phyloP scores from a whole-genome alignment of 345 rosid genomes.

The Punica granatum region DNA sequence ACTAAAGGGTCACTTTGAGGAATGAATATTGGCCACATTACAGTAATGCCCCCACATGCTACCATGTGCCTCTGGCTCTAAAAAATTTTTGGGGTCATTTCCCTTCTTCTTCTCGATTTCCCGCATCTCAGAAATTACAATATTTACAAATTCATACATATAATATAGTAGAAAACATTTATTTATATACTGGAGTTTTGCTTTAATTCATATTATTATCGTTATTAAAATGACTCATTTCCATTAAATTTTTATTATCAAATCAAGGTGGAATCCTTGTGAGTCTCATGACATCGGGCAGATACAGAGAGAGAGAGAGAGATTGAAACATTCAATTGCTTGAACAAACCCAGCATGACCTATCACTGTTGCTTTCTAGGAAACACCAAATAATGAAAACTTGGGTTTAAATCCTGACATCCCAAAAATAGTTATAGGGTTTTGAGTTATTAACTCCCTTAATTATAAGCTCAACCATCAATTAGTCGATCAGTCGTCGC shows the following conservation, averaged over 20 bases:
- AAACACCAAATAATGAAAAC: conserved; percentile 11
- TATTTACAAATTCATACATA: background rate
- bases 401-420: background rate
- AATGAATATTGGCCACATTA: no score
- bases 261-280: conserved; percentile 18
- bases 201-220: no score
- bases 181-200: background rate
- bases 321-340: conserved; percentile 12
- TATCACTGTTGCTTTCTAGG: conserved; percentile 24
- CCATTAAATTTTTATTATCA: background rate
- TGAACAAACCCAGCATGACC: conserved; percentile 20
- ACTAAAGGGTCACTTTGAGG: no score
- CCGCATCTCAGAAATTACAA: background rate
- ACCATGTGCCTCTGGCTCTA: no score
- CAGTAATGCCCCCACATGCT: no score
- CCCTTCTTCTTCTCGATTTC: background rate
- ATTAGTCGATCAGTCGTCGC: background rate
- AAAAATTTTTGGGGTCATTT: no score
- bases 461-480: background rate
- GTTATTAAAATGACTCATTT: no score
- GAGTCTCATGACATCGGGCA: conserved; percentile 14
- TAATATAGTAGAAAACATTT: background rate
- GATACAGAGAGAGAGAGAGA: conserved; percentile 1
- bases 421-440: background rate
- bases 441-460: background rate